Percentiles rank a stretch among this genome's conserved stretches.
Conservation (phyloP, 495 filamentous ascomycete genomes). For the Talaromyces wortmannii region DNA sequence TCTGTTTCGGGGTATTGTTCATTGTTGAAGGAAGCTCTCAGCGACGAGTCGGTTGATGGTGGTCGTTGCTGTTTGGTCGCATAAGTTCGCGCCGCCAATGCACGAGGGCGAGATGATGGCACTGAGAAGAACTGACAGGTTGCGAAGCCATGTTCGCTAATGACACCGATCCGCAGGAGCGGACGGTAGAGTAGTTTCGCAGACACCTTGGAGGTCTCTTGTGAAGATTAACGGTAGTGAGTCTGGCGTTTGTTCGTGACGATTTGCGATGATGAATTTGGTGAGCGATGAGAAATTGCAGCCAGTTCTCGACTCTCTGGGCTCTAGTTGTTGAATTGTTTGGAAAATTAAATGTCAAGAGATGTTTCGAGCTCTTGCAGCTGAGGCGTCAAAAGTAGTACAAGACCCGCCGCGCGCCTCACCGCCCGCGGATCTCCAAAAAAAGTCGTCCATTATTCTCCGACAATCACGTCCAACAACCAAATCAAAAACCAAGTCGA, state of each 20-base stretch:
- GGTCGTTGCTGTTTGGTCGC: neutral
- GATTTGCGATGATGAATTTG: no score
- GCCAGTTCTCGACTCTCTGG: no score
- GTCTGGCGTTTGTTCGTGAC: no score
- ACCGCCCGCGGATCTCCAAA: slow-evolving; percentile 2
- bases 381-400: neutral
- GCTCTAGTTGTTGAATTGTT: no score
- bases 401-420: neutral
- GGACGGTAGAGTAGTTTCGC: slow-evolving; percentile 26
- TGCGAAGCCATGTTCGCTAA: slow-evolving; percentile 1
- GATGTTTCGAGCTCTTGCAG: neutral
- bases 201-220: slow-evolving; percentile 24
- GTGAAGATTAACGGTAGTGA: neutral
- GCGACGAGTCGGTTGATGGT: neutral
- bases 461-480: neutral
- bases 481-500: neutral
- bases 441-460: neutral
- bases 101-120: neutral
- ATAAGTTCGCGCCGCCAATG: neutral
- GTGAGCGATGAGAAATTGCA: no score
- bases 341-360: no score
- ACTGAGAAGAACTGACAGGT: neutral
- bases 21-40: neutral
- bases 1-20: slow-evolving; percentile 9
- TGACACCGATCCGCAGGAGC: slow-evolving; percentile 27